Base-by-base conservation (phyloP, 2,329 filamentous ascomycete species). In the Talaromyces funiculosus region DNA sequence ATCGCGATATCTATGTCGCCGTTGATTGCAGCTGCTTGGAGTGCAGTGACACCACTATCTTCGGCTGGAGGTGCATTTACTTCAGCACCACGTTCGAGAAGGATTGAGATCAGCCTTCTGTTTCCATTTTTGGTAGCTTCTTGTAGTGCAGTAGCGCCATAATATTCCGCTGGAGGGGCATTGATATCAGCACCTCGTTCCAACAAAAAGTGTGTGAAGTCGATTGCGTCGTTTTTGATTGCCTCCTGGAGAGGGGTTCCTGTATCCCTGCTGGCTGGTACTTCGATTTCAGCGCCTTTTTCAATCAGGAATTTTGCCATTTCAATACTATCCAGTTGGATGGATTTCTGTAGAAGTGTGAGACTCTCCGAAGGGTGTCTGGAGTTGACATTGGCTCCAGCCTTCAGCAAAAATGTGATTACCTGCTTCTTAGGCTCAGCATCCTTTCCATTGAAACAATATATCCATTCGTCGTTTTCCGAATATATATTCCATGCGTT, bases 131-230 rank as follows among this genome's bases (percentile, higher is more conserved):
- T 3, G 14, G 14, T 37, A 14, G 57, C 57, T 59, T 45, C 57
- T 59, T 53, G 45, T 2, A 53, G 47, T 40, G 47, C 57, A 29
- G 57, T 59, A 18, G 2, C 7, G 16, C 22, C 22, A 6, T 0
- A 1, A 40, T 8, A 1, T 22, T 53, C 16, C 1, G 42, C 57
- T 20, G 57, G 45, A 24, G 26, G 8, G n/a, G 62, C 66, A 43
- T 67, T 69, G 8, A 68, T 63, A 60, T 68, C 61, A 10, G 62
- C 61, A 26, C 57, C 61, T 10, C 29, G 35, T 35, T 60, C 58
- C 38, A 60, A 45, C 4, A 60, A 37, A 18, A 37, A 29, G 20
- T 33, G 10, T 12, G n/a, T 31, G 9, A 53, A 55, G 1, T 55
- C 26, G 38, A 3, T 20, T 12, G 29, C 2, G 9, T n/a, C 4